Evolutionary conservation across 495 filamentous ascomycete genomes (phyloP).

Genomic region (Staphylotrichum tortipilum): DNA sequence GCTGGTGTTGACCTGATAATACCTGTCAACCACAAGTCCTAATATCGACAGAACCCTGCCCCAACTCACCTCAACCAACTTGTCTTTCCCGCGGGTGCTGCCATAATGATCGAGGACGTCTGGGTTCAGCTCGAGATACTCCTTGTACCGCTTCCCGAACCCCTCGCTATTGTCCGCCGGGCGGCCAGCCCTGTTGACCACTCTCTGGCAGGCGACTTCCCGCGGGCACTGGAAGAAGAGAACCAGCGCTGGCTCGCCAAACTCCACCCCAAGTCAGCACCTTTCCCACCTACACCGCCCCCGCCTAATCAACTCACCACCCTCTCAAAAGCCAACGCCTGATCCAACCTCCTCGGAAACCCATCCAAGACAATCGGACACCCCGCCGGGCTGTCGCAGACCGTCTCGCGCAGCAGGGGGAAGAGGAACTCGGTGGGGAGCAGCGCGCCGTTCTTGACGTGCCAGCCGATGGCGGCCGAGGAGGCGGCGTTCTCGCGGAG

Average conservation of each 20-base stretch:
- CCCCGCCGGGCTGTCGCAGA: background rate
- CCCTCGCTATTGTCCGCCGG: background rate
- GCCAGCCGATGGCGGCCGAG: constrained; percentile 6
- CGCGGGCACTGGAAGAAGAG: constrained; percentile 14
- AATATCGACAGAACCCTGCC: background rate
- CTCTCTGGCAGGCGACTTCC: constrained; percentile 8
- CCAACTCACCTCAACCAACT: background rate
- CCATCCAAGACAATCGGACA: constrained; percentile 27
- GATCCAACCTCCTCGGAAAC: constrained; percentile 30
- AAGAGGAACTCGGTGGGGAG: constrained; percentile 20
- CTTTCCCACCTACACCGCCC: too few species aligned
- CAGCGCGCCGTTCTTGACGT: constrained; percentile 18
- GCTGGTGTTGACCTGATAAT: background rate
- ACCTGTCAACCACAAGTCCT: background rate
- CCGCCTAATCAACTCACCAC: constrained; percentile 21
- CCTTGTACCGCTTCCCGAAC: constrained; percentile 14
- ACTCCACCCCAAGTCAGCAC: constrained; percentile 1
- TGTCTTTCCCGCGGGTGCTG: background rate
- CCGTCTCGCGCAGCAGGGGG: constrained; percentile 8
- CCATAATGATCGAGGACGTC: constrained; percentile 8
- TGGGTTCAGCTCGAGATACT: constrained; percentile 18
- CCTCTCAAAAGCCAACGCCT: constrained; percentile 21
- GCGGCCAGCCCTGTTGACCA: constrained; percentile 11
- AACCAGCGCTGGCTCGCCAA: constrained; percentile 13
- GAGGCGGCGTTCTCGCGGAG: constrained; percentile 14